Base-by-base conservation (phyloP, 768 basidiomycete genomes). In the Coprinellus micaceus region DNA sequence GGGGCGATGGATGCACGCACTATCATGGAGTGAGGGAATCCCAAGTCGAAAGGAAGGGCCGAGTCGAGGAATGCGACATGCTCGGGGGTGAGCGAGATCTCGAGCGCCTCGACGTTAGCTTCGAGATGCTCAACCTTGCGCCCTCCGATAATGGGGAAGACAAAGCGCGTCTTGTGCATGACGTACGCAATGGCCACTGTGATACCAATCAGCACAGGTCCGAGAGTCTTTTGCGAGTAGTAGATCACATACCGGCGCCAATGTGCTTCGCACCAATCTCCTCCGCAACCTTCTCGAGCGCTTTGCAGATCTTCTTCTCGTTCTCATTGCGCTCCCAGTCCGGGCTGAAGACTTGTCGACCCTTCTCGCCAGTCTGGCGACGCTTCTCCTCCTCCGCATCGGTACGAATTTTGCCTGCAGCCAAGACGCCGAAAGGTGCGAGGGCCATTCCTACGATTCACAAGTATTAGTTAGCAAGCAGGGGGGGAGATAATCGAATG, bases 121-220 rank as follows among this genome's bases (percentile, higher is more conserved):
- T 60, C 47, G n/a, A 81, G 55, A 29, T 81, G 77, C 64, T 77
- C 74, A 26, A 76, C 67, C 58, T 79, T 67, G 26, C 64, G 49
- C 10, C 62, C 64, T 2, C 66, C 64, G 24, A 80, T 63, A 50
- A 80, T 68, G 0, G 77, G 77, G 66, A 81, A 80, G 0, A 79
- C 77, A 46, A 72, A 78, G 0, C 76, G 75, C 9, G 75, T 69
- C 64, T 82, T 83, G 53, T 78, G 76, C 66, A 82, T 67, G 17
- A 82, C 65, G 54, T 80, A 81, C n/a, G 78, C 76, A 53, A 82
- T 74, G 19, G 78, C 77, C 10, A 79, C 77, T 75, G 30, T 3
- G 26, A 36, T 3, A 10, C 7, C n/a, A 7, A 24, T 25, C 52
- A 43, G 29, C 25, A 26, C 13, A 21, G 29, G 19, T 24, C 24